Evolutionary conservation across 2,329 filamentous ascomycete species (phyloP).

Genomic region (Colletotrichum tropicale): DNA sequence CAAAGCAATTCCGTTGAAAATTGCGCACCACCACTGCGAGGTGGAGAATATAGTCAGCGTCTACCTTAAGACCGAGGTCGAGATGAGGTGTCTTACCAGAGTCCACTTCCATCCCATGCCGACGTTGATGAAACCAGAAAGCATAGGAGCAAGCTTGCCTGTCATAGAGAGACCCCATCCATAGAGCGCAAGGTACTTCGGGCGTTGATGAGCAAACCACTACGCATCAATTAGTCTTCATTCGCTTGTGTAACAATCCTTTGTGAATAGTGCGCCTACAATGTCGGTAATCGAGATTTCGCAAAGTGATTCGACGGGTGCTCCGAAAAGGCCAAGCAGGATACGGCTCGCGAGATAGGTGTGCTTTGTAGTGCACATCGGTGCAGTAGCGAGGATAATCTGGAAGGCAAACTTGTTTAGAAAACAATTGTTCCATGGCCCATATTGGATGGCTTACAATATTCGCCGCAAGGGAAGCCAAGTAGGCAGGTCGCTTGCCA

Average conservation of each 20-base stretch:
- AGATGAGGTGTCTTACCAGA: conserved; percentile 24
- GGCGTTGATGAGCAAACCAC: conserved; percentile 46
- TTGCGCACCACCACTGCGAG: conserved; percentile 39
- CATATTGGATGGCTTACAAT: conserved; percentile 23
- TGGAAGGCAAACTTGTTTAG: rapidly evolving
- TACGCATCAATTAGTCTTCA: not conserved
- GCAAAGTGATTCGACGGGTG: conserved; percentile 50
- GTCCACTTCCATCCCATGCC: conserved; percentile 45
- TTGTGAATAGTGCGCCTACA: conserved; percentile 19
- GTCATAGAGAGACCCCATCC: conserved; percentile 41
- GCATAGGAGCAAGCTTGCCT: conserved; percentile 49
- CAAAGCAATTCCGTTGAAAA: conserved; percentile 38
- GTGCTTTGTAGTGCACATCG: conserved; percentile 26
- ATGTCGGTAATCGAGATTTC: conserved; percentile 49
- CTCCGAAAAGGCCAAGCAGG: conserved; percentile 45
- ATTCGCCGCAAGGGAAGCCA: conserved; percentile 37
- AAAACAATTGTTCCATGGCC: rapidly evolving
- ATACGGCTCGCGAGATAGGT: conserved; percentile 47
- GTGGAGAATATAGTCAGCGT: not conserved
- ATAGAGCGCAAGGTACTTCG: conserved; percentile 47
- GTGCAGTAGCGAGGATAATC: conserved; percentile 30
- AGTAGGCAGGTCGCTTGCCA: conserved; percentile 44
- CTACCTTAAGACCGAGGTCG: not conserved
- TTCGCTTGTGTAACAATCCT: rapidly evolving
- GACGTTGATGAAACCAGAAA: conserved; percentile 49